Evolutionary conservation across 768 basidiomycete species (phyloP), one percentile per base, ranked within the genome.

Genomic region (Lentinula detonsa): DNA sequence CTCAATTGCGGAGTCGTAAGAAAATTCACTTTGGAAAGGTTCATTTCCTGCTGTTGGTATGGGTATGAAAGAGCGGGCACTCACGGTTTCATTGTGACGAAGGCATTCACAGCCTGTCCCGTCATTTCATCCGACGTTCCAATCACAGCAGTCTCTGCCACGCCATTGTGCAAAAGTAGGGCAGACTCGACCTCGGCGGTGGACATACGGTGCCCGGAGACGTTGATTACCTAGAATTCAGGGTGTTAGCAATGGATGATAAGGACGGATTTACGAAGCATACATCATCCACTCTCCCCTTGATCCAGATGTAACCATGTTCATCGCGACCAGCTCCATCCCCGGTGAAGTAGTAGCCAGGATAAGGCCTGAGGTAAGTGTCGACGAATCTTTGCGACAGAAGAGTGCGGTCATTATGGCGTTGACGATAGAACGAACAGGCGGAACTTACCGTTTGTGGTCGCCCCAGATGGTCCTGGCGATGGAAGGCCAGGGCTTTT

Each of bases 101-200:
- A 98, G 2, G 95, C 89, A 70, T 84, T 85, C n/a, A 98, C 95
- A 5, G 95, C 93, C 71, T 96, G 93, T 6, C 93, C 93, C 0
- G 93, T 95, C 64, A 95, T 74, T 68, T 95, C 93, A 70, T 95
- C 93, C 15, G 87, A 79, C 13, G 85, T 85, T 34, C 91, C 94
- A 62, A 95, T 91, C 42, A 94, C 93, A 40, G 95, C 95, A 7
- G 96, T 94, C 80, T 98, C 96, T 5, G 96, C 95, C 34, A 98
- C 94, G 60, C 96, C 96, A 68, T 85, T 85, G 80, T 98, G 95
- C 69, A 92, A 75, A 73, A 99, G 97, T 49, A 99, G 81, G 6
- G 96, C 95, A 2, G 92, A 94, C 77, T 99, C 96, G 62, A 99
- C 97, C 76, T 98, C 96, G 59, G 96, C 96, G 3, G 96, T 99